These are phyloP conservation scores for Rhypophila decipiens DNA, from an alignment of 495 filamentous ascomycete species.

Conservation along the genomic window DNA sequence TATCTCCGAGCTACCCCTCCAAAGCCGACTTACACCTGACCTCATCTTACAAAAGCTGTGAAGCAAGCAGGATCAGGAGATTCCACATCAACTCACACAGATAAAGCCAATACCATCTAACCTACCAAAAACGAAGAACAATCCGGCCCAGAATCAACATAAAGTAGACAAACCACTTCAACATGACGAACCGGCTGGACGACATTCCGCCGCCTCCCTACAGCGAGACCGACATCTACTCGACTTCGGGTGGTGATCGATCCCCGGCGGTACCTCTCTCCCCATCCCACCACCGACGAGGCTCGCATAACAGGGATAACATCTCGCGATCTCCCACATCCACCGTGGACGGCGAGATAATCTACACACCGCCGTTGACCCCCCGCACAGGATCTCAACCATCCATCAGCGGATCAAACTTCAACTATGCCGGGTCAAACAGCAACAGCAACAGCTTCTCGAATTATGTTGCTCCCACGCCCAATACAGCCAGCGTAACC, in stretches of 20 bases:
- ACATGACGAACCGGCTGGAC: constrained; percentile 19
- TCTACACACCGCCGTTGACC: constrained; percentile 44
- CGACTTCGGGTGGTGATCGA: constrained; percentile 18
- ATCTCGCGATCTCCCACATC: constrained; percentile 23
- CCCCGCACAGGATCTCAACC: constrained; percentile 28
- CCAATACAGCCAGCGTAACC: too few species aligned
- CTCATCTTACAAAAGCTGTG: too few species aligned
- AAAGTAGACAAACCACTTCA: background rate
- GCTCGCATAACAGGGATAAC: constrained; percentile 19
- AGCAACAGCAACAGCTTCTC: too few species aligned
- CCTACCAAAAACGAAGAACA: background rate
- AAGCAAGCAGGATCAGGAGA: too few species aligned
- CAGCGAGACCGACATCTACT: constrained; percentile 43
- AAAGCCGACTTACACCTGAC: too few species aligned
- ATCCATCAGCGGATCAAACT: too few species aligned
- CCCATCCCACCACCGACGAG: constrained; percentile 6
- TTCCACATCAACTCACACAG: too few species aligned
- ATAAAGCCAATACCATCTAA: too few species aligned
- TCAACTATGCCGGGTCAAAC: too few species aligned
- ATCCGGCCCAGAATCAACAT: background rate
- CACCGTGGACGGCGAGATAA: constrained; percentile 25
- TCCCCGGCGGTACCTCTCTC: constrained; percentile 5
- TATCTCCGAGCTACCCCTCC: too few species aligned
- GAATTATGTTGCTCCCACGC: constrained; percentile 14
- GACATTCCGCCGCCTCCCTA: constrained; percentile 45